A percentile compares a stretch with the other conserved stretches of the same genome.
Evolutionary conservation across 2,329 filamentous ascomycete species (phyloP).

Genomic region (Thielaviopsis musarum): DNA sequence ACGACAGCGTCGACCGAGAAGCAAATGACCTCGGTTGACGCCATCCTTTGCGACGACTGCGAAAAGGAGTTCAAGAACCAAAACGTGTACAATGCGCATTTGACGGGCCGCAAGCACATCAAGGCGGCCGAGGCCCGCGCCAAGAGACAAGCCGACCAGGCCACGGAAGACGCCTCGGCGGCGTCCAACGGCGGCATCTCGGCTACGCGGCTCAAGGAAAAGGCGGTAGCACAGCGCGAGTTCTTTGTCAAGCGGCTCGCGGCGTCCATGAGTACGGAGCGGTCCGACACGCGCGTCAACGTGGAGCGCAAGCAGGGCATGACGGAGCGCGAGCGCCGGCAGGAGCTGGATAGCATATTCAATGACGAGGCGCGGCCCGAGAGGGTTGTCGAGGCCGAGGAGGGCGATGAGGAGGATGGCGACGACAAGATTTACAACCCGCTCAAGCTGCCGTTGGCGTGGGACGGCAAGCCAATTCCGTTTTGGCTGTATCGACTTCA

Average conservation of each 20-base stretch:
- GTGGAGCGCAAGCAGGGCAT: constrained; percentile 94
- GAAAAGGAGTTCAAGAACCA: constrained; percentile 92
- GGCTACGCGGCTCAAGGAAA: constrained; percentile 58
- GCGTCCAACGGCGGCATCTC: constrained; percentile 21
- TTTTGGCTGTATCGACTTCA: constrained; percentile 98
- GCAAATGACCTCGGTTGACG: constrained; percentile 27
- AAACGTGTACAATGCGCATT: constrained; percentile 80
- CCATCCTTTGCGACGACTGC: constrained; percentile 79
- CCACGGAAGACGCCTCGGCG: constrained; percentile 15
- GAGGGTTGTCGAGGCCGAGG: constrained; percentile 22
- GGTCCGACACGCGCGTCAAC: constrained; percentile 79
- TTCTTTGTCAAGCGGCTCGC: constrained; percentile 66
- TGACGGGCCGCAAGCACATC: constrained; percentile 84
- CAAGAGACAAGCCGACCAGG: constrained; percentile 25
- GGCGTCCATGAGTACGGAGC: constrained; percentile 68
- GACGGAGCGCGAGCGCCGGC: constrained; percentile 88
- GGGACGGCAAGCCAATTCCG: constrained; percentile 97
- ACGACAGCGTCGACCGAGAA: constrained; percentile 18
- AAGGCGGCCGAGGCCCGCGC: constrained; percentile 57
- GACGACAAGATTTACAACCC: constrained; percentile 88
- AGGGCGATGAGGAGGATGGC: constrained; percentile 51
- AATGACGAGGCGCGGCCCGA: constrained; percentile 24
- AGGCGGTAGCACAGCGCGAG: constrained; percentile 78
- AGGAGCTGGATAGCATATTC: constrained; percentile 81
- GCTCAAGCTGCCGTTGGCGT: constrained; percentile 83